Evolutionary conservation across 805 yeast genomes (phyloP), one percentile per base, ranked within the genome.

Genomic region (Tetrapisispora phaffii): DNA sequence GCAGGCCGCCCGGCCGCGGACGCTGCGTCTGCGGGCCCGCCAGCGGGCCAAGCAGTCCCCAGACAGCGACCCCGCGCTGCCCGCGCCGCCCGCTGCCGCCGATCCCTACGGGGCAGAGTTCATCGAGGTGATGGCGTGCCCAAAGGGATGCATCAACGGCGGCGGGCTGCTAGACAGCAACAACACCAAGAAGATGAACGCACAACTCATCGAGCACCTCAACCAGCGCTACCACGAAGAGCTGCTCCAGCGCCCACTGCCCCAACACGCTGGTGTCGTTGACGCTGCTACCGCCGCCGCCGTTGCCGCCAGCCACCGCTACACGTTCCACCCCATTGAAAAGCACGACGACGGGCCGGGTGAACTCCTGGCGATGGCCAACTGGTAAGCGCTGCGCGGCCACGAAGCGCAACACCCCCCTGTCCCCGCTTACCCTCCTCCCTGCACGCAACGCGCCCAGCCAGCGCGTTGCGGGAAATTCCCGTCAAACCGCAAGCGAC

Each of bases 121-220:
- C 53, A 85, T 90, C 6, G 98, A 93, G 57, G 83, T 93, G 38
- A 90, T 88, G 96, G 98, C 98, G 0, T 93, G 98, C 62, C 98
- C 98, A 6, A 88, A 86, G 24, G 98, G 98, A 1, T 93, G 97
- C 58, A 85, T 89, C 46, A 93, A 90, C 57, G 98, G 98, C 10
- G 97, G 98, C 20, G 98, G 98, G 0, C 89, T 88, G 55, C 74
- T 87, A 17, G 72, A 76, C 4, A 71, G 70, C 5, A 77, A 78
- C 19, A 34, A 20, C 17, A 39, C 16, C n/a, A 39, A 39, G 42
- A 39, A 39, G n/a, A 15, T 16, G 20, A 39, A 29, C 22, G 32
- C n/a, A 16, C 26, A 21, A 15, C 22, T 31, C 10, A 31, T 39
- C 23, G 36, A 23, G 6, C 13, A 23, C 8, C 22, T 34, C 15